Evolutionary conservation across 176 grass and related monocot species (phyloP).

Genomic region (Bromus sterilis): DNA sequence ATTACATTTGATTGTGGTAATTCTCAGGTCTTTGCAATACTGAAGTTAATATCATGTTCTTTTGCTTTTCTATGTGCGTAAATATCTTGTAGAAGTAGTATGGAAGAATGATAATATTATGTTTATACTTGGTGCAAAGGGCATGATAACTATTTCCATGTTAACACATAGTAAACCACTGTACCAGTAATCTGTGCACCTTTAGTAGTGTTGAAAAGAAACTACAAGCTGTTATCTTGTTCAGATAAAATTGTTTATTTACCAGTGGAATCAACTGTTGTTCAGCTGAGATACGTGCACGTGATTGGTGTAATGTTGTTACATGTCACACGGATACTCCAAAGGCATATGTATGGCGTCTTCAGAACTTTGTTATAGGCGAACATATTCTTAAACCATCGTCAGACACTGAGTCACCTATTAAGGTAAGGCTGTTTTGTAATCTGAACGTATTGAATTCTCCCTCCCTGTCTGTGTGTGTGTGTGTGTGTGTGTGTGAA

Average conservation of each 20-base stretch:
- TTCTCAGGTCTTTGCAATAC: slow-evolving; percentile 6
- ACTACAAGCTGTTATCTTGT: neutral
- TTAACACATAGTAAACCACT: neutral
- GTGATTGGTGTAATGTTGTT: slow-evolving; percentile 97
- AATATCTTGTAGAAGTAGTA: neutral
- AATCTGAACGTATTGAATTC: neutral
- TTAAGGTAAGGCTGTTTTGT: slow-evolving; percentile 61
- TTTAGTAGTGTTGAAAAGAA: neutral
- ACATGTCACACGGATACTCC: slow-evolving; percentile 92
- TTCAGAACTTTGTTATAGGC: slow-evolving; percentile 97
- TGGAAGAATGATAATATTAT: neutral
- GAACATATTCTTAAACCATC: slow-evolving; percentile 86
- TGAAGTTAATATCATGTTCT: neutral
- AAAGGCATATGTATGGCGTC: slow-evolving; percentile 86
- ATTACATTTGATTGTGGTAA: slow-evolving; percentile 96
- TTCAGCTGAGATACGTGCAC: slow-evolving; percentile 85
- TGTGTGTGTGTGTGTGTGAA: too few species aligned
- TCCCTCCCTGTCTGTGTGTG: too few species aligned
- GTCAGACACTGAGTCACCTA: slow-evolving; percentile 34
- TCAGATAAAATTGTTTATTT: neutral
- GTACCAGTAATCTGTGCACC: neutral
- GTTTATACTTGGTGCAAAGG: neutral
- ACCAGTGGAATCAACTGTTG: slow-evolving; percentile 11
- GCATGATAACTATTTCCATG: neutral
- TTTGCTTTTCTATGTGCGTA: neutral